Conservation (phyloP, 331 rosid species). For the Quercus lobata region DNA sequence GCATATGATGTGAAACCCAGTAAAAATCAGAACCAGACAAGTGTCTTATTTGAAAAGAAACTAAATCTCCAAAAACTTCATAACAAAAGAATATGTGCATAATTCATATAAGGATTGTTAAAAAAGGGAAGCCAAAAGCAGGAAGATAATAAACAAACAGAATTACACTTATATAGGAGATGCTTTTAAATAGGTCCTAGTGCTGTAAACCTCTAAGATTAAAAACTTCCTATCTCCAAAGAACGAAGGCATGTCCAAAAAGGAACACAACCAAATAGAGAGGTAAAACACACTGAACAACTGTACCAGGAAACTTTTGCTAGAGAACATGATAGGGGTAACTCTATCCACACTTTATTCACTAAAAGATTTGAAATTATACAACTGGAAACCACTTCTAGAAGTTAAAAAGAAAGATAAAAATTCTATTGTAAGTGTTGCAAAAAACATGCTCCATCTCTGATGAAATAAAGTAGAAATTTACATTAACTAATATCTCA, state of each 20-base stretch:
- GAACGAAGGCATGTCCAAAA: background rate
- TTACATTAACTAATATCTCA: background rate
- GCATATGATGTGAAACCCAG: slow-evolving; percentile 31
- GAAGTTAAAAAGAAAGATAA: background rate
- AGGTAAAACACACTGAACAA: background rate
- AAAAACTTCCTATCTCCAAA: background rate
- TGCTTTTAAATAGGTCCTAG: background rate
- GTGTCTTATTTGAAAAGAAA: background rate
- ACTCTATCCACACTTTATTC: background rate
- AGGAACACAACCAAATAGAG: background rate
- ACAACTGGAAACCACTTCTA: background rate
- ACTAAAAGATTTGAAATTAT: background rate
- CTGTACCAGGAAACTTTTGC: background rate
- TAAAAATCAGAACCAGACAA: slow-evolving; percentile 17
- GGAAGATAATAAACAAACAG: background rate
- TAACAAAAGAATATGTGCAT: background rate
- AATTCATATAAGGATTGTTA: background rate
- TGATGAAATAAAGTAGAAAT: background rate
- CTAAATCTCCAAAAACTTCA: background rate
- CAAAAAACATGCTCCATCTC: background rate
- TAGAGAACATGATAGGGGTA: background rate
- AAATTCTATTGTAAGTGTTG: background rate
- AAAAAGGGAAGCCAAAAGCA: background rate
- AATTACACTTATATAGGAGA: background rate
- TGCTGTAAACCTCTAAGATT: background rate